phyloP scores from a whole-genome alignment of 2,329 filamentous ascomycete genomes.

The Fusarium phyllophilum region DNA sequence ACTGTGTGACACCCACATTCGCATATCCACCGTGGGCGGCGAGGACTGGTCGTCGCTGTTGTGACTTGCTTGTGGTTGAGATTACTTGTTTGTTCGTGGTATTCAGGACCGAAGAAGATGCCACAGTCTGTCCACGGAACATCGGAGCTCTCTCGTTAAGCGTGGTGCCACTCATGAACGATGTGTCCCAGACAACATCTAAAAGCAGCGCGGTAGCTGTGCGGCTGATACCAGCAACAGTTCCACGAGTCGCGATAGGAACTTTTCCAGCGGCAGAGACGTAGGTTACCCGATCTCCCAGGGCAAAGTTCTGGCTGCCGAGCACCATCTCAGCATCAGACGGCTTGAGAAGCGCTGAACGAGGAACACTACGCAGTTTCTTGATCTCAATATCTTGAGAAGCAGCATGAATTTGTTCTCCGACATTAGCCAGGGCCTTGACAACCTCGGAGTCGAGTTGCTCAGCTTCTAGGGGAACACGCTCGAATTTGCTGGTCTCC shows the following conservation, averaged over 20 bases:
- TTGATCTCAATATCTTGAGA: slow-evolving; percentile 68
- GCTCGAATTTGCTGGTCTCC: slow-evolving; percentile 91
- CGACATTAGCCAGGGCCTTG: slow-evolving; percentile 78
- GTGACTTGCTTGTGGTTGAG: slow-evolving; percentile 64
- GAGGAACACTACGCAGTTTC: slow-evolving; percentile 82
- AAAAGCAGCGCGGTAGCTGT: slow-evolving; percentile 84
- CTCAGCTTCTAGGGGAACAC: slow-evolving; percentile 94
- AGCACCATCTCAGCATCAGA: slow-evolving; percentile 93
- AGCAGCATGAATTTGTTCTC: slow-evolving; percentile 69
- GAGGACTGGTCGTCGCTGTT: slow-evolving; percentile 61
- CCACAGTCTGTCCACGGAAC: slow-evolving; percentile 93
- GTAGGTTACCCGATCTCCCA: slow-evolving; percentile 94
- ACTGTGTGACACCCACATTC: slow-evolving; percentile 70
- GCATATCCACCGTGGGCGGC: slow-evolving; percentile 63
- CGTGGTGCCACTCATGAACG: slow-evolving; percentile 97
- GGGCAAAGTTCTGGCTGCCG: slow-evolving; percentile 80
- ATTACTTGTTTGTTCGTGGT: slow-evolving; percentile 84
- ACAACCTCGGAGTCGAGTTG: slow-evolving; percentile 95
- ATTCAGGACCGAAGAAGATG: slow-evolving; percentile 89
- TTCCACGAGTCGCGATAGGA: slow-evolving; percentile 89
- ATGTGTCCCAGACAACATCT: slow-evolving; percentile 91
- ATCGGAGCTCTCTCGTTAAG: slow-evolving; percentile 89
- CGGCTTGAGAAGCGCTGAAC: slow-evolving; percentile 90
- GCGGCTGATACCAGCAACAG: slow-evolving; percentile 92
- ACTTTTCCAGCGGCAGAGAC: slow-evolving; percentile 93